Percentiles rank a stretch among this genome's conserved stretches.
phyloP scores from a whole-genome alignment of 1,284 basidiomycete genomes.

The Trichosporon coremiiforme region DNA sequence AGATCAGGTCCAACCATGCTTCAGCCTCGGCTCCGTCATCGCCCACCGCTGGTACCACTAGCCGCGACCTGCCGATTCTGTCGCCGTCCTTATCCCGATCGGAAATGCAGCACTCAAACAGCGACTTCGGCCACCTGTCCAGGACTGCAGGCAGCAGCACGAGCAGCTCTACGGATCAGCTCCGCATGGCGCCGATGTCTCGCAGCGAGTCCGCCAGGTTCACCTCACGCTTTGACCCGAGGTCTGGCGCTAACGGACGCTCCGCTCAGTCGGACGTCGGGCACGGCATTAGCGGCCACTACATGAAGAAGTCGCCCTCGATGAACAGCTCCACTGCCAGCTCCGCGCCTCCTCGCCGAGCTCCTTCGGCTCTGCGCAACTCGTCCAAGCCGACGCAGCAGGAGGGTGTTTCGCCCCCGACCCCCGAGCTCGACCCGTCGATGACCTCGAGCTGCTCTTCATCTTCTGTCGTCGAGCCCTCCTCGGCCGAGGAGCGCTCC shows the following conservation, averaged over 20 bases:
- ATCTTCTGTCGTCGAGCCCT: conserved; percentile 27
- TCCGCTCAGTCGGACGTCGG: background rate
- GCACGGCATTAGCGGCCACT: background rate
- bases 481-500: conserved; percentile 24
- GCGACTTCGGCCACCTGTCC: conserved; percentile 12
- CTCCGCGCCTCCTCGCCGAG: background rate
- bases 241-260: background rate
- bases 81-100: background rate
- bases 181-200: background rate
- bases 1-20: conserved; percentile 20
- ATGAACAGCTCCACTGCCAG: background rate
- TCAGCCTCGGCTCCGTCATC: conserved; percentile 20
- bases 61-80: conserved; percentile 5
- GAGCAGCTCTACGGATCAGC: conserved; percentile 1
- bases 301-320: conserved; percentile 7
- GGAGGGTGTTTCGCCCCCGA: conserved; percentile 32
- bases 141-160: background rate
- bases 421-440: conserved; percentile 42
- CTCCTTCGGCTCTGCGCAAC: conserved; percentile 29
- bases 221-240: background rate
- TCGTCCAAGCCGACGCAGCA: background rate
- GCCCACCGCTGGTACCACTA: background rate
- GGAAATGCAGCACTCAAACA: background rate
- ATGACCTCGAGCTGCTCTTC: conserved; percentile 33
- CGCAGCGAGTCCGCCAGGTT: conserved; percentile 10